These are phyloP conservation scores for Entomortierella beljakovae DNA, from an alignment of 192 early-diverging fungal genomes.

Conservation along the genomic window DNA sequence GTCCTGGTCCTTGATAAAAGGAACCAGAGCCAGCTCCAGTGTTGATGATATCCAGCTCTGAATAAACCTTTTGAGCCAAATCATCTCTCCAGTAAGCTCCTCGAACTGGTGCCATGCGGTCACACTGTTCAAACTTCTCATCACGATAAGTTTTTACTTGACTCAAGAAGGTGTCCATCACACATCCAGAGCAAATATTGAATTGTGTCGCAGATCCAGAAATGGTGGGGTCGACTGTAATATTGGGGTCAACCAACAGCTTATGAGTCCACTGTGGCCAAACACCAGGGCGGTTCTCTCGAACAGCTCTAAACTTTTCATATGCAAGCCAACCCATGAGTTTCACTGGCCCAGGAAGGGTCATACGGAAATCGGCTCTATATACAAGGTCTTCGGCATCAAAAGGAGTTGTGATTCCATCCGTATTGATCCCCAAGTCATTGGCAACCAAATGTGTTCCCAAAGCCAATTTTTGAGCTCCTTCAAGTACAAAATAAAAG, in stretches of 20 bases:
- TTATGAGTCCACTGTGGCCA: conserved; percentile 46
- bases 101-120: conserved; percentile 35
- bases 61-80: conserved; percentile 22
- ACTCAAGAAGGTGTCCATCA: conserved; percentile 20
- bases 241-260: conserved; percentile 14
- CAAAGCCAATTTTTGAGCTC: conserved; percentile 32
- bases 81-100: conserved; percentile 38
- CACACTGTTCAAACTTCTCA: conserved; percentile 26
- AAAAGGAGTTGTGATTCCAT: not conserved
- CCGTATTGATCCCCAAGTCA: conserved; percentile 15
- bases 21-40: conserved; percentile 18
- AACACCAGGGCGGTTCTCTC: conserved; percentile 25
- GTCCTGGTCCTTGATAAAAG: not conserved
- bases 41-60: conserved; percentile 23
- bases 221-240: not conserved
- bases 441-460: conserved; percentile 27
- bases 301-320: conserved; percentile 25
- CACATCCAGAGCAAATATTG: conserved; percentile 20
- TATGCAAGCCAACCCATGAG: conserved; percentile 37
- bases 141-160: conserved; percentile 17
- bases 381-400: conserved; percentile 13
- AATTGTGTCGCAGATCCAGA: not conserved
- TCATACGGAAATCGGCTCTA: conserved; percentile 38
- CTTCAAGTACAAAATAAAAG: conserved; percentile 36
- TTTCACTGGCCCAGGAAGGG: conserved; percentile 27